These are phyloP conservation scores for Closterium sp. DNA, from an alignment of 139 green algal species.

Conservation along the genomic window DNA sequence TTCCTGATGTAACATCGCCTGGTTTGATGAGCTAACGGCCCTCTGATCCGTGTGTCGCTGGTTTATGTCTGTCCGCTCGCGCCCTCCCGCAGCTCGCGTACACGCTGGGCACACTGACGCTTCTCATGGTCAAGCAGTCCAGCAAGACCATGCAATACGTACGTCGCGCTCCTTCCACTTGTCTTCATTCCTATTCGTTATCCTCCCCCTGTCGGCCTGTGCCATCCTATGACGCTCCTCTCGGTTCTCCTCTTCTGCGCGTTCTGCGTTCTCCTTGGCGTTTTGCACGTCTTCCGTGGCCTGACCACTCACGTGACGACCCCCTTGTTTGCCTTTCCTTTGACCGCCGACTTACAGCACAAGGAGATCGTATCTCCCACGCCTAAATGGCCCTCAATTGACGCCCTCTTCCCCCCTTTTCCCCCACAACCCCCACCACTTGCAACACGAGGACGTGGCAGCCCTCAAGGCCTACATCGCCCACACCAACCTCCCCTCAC, in stretches of 20 bases:
- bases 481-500: neutral
- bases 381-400: too few species aligned
- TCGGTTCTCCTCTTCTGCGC: neutral
- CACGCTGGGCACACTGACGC: conserved; percentile 5
- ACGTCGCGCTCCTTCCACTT: neutral
- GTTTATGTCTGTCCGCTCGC: neutral
- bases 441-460: conserved; percentile 13
- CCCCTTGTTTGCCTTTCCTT: too few species aligned
- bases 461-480: neutral
- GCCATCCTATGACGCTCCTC: too few species aligned
- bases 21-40: neutral
- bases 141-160: conserved; percentile 7
- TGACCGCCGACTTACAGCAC: too few species aligned
- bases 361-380: too few species aligned
- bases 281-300: too few species aligned
- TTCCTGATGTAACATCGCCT: neutral
- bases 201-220: neutral
- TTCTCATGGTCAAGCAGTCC: conserved; percentile 9
- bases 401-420: neutral
- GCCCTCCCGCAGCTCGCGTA: conserved; percentile 1
- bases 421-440: neutral
- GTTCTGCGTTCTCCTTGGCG: too few species aligned
- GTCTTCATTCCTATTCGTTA: neutral
- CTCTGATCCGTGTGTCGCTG: neutral
- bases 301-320: too few species aligned